Evolutionary conservation across 192 early-diverging fungal genomes (phyloP).

Genomic region (Gryganskiella cystojenkinii): DNA sequence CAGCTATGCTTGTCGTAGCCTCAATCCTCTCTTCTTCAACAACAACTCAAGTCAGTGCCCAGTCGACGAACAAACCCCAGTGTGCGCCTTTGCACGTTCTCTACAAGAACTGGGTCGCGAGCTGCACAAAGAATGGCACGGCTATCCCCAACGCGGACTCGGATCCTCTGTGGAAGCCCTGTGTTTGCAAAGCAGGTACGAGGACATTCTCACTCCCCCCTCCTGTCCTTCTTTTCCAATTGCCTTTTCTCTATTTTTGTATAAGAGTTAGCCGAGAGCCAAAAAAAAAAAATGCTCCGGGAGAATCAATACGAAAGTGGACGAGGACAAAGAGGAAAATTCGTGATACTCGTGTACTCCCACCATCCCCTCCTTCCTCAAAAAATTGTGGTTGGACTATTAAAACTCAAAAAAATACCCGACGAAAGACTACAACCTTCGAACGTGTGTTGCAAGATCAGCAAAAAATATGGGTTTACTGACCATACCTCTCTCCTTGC

Average conservation of each 20-base stretch:
- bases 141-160: constrained; percentile 31
- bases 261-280: not conserved
- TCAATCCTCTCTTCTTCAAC: not conserved
- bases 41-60: constrained; percentile 4
- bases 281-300: not conserved
- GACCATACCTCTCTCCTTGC: too few species aligned
- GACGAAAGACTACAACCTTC: too few species aligned
- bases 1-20: constrained; percentile 10
- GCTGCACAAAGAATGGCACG: constrained; percentile 21
- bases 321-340: too few species aligned
- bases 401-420: too few species aligned
- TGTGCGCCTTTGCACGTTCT: constrained; percentile 29
- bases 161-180: constrained; percentile 26
- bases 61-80: constrained; percentile 16
- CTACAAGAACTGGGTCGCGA: constrained; percentile 20
- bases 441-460: too few species aligned
- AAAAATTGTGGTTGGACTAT: too few species aligned
- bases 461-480: too few species aligned
- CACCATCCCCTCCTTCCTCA: too few species aligned
- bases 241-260: not conserved
- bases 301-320: too few species aligned
- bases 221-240: not conserved
- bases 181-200: constrained; percentile 32
- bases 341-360: too few species aligned
- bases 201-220: not conserved